Conservation (phyloP, 2,329 filamentous ascomycete genomes). For the Ambrosiella beaveri region DNA sequence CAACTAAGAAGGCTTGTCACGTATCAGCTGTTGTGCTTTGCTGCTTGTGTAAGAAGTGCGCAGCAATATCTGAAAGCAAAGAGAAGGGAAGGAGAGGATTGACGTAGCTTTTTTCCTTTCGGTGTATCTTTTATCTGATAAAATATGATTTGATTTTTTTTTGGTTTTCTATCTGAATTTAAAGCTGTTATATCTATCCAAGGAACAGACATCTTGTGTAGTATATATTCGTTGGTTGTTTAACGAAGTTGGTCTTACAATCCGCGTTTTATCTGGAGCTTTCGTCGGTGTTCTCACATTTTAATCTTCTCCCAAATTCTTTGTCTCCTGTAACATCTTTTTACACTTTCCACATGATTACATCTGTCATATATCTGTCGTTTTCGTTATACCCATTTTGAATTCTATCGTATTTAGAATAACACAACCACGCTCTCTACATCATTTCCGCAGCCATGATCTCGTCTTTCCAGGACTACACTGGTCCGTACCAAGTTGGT, state of each 20-base stretch:
- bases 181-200: too few species aligned
- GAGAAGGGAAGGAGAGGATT: background rate
- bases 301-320: too few species aligned
- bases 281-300: too few species aligned
- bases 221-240: too few species aligned
- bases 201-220: too few species aligned
- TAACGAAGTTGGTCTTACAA: too few species aligned
- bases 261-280: background rate
- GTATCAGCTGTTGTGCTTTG: background rate
- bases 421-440: background rate
- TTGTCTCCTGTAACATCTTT: constrained; percentile 1
- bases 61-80: background rate
- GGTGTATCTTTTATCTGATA: too few species aligned
- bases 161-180: too few species aligned
- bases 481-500: constrained; percentile 62
- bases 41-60: background rate
- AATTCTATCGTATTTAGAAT: background rate
- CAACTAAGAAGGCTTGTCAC: background rate
- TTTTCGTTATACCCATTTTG: background rate
- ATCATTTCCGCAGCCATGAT: constrained; percentile 20
- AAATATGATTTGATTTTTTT: too few species aligned
- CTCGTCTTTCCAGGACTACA: constrained; percentile 57
- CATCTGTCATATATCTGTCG: too few species aligned
- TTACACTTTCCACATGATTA: too few species aligned
- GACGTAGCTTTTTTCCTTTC: too few species aligned